Evolutionary conservation across 352 stramenopile species (phyloP), one percentile per base, ranked within the genome.

Genomic region (Globisporangium solare): DNA sequence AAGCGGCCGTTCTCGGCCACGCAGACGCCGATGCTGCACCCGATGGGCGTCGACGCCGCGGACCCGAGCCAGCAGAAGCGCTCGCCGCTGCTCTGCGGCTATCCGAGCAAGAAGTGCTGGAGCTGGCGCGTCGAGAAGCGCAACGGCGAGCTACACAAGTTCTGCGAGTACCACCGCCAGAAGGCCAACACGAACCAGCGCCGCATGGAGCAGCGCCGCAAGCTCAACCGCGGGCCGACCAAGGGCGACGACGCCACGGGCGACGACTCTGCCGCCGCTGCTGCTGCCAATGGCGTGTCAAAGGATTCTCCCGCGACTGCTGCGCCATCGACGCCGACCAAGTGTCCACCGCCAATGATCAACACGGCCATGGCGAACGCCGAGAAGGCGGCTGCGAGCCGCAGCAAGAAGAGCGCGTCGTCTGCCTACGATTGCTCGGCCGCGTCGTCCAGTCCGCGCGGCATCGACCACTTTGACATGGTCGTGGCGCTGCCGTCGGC

Each of bases 111-210:
- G 62, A 89, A 89, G 70, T 92, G 83, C 74, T 88, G 72, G 70
- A 89, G 82, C 61, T 73, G 69, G 66, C 83, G 80, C 54, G 80
- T 89, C 2, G 74, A 86, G 61, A 92, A 92, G 66, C 76, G 80
- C 66, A 92, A 91, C 47, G 83, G 83, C 46, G 79, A 89, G 68
- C 68, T 91, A 57, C 83, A 92, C 73, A 90, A 89, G 67, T 88
- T 92, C 50, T 92, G 83, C 64, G 80, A 92, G 61, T 92, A 89
- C 65, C 83, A 92, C 61, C 83, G 83, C 32, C 76, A 90, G 56
- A 90, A 91, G 62, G 80, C 79, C 62, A 92, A 90, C 69, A 88
- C 79, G 39, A 89, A 90, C 70, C 83, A 92, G 68, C 83, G 81
- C 32, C 79, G 77, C 56, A 88, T 92, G 81, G 81, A 92, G 71